Conservation (phyloP, 768 basidiomycete genomes). For the Xerocomus brunneocitrinus region DNA sequence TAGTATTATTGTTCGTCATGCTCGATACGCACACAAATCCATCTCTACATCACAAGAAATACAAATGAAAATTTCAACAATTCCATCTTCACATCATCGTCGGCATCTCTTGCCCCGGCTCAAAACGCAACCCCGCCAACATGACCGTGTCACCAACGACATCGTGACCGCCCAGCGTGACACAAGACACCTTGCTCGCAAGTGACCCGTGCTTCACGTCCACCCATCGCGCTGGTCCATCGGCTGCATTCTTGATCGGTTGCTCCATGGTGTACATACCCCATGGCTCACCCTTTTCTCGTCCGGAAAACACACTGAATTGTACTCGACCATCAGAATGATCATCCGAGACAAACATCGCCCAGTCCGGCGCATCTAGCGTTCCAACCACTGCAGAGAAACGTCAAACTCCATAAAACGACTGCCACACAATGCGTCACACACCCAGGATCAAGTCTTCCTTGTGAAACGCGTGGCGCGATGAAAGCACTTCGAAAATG, state of each 20-base stretch:
- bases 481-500: slow-evolving; percentile 53
- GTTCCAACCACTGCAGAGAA: slow-evolving; percentile 55
- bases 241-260: slow-evolving; percentile 35
- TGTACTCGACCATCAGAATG: slow-evolving; percentile 62
- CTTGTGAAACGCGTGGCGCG: slow-evolving; percentile 43
- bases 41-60: neutral
- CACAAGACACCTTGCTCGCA: slow-evolving; percentile 51
- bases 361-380: slow-evolving; percentile 67
- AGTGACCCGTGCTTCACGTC: slow-evolving; percentile 34
- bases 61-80: neutral
- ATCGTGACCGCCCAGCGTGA: slow-evolving; percentile 23
- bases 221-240: slow-evolving; percentile 49
- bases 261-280: slow-evolving; percentile 65
- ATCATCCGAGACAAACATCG: slow-evolving; percentile 67
- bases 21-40: slow-evolving; percentile 14
- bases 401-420: neutral
- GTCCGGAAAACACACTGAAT: slow-evolving; percentile 62
- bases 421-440: neutral
- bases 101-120: slow-evolving; percentile 53
- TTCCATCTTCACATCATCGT: slow-evolving; percentile 38
- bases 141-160: slow-evolving; percentile 49
- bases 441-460: slow-evolving; percentile 55
- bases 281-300: slow-evolving; percentile 59
- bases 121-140: slow-evolving; percentile 62
- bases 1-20: neutral